Conservation (phyloP, 768 basidiomycete species). For the Melanogaster broomeanus region DNA sequence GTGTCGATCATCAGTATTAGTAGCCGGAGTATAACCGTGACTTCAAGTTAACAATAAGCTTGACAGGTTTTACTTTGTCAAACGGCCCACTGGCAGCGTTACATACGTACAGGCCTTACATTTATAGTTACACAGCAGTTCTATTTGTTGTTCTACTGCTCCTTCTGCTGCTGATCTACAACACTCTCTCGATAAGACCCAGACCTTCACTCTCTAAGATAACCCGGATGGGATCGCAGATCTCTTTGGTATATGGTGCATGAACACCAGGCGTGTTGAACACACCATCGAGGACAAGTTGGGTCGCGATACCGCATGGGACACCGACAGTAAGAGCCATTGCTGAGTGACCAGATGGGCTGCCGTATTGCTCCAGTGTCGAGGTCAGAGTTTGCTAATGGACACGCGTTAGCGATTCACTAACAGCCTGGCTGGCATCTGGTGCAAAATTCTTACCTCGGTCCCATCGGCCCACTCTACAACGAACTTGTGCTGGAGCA, state of each 20-base stretch:
- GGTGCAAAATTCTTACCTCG: constrained; percentile 42
- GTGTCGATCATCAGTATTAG: too few species aligned
- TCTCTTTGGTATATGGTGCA: constrained; percentile 84
- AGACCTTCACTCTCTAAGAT: constrained; percentile 74
- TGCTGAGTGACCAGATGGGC: constrained; percentile 75
- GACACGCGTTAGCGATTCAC: constrained; percentile 4
- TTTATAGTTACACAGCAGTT: not conserved
- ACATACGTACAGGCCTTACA: too few species aligned
- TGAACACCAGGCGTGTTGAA: constrained; percentile 77
- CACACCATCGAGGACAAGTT: constrained; percentile 87
- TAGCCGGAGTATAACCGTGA: too few species aligned
- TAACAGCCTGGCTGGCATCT: not conserved
- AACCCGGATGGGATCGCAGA: constrained; percentile 73
- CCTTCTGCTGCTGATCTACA: constrained; percentile 39
- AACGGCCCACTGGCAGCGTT: too few species aligned
- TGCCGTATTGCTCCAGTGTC: constrained; percentile 88
- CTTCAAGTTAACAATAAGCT: too few species aligned
- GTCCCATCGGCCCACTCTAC: constrained; percentile 87
- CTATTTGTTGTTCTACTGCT: not conserved
- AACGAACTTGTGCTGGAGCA: constrained; percentile 98
- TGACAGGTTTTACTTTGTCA: too few species aligned
- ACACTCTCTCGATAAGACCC: constrained; percentile 66
- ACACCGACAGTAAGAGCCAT: constrained; percentile 93
- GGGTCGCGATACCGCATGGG: constrained; percentile 92
- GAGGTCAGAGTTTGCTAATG: constrained; percentile 82